Percentiles rank a stretch among this genome's conserved stretches.
phyloP scores from a whole-genome alignment of 352 stramenopile species.

The Peronospora destructor region DNA sequence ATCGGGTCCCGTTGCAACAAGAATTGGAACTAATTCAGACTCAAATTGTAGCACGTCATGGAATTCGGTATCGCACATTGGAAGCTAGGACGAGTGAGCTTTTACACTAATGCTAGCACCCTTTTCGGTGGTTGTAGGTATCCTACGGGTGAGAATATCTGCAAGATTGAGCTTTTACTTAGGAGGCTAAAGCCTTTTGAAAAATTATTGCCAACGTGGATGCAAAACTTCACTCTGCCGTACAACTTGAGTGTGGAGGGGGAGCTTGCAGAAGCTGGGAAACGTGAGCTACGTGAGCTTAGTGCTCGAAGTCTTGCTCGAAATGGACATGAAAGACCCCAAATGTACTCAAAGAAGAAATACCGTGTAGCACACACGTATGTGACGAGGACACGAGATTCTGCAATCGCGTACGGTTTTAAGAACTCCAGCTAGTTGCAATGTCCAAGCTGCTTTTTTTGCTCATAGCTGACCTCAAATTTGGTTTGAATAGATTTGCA shows the following conservation, averaged over 20 bases:
- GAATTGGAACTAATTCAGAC: constrained; percentile 51
- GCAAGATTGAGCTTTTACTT: constrained; percentile 43
- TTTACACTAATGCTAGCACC: neutral
- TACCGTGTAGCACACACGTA: constrained; percentile 51
- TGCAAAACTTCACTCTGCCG: constrained; percentile 54
- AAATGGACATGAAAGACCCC: constrained; percentile 16
- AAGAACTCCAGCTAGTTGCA: neutral
- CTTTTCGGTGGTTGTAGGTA: constrained; percentile 26
- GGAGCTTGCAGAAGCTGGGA: constrained; percentile 32
- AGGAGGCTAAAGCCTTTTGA: constrained; percentile 34
- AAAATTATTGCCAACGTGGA: constrained; percentile 38
- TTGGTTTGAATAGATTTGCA: constrained; percentile 32
- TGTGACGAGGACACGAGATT: constrained; percentile 46
- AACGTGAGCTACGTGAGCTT: constrained; percentile 35
- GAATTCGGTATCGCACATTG: constrained; percentile 33
- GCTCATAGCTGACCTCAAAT: neutral
- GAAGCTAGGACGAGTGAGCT: neutral
- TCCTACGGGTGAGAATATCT: constrained; percentile 44
- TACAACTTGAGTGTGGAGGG: constrained; percentile 56
- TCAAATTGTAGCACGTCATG: constrained; percentile 55
- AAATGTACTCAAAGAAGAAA: constrained; percentile 29
- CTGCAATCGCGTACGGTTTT: constrained; percentile 39
- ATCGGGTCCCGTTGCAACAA: constrained; percentile 4
- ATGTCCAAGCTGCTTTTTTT: neutral
- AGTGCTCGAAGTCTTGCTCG: constrained; percentile 20